phyloP scores from a whole-genome alignment of 805 yeast genomes.

The Candida caryicola region DNA sequence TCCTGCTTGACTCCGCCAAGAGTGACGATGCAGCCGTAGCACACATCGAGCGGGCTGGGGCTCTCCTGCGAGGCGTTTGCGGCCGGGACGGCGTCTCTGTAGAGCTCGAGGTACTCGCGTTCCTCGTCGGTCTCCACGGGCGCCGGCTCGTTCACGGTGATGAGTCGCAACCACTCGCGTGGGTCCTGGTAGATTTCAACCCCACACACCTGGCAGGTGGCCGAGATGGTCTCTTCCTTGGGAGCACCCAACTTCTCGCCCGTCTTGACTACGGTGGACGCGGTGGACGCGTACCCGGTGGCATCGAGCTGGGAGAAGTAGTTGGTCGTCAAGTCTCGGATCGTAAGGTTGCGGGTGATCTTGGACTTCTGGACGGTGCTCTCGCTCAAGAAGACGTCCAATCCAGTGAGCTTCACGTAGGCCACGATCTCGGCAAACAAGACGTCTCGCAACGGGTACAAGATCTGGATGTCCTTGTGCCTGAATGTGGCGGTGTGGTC shows the following conservation, averaged over 20 bases:
- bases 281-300: constrained; percentile 77
- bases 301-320: constrained; percentile 72
- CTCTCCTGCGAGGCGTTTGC: constrained; percentile 15
- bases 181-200: constrained; percentile 55
- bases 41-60: constrained; percentile 36
- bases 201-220: constrained; percentile 56
- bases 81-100: constrained; percentile 7
- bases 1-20: constrained; percentile 40
- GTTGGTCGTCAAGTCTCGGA: constrained; percentile 71
- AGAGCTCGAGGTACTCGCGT: constrained; percentile 22
- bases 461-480: constrained; percentile 37
- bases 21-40: constrained; percentile 76
- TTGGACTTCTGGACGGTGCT: constrained; percentile 25
- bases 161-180: constrained; percentile 61
- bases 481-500: constrained; percentile 35
- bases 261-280: constrained; percentile 88
- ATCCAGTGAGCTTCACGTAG: constrained; percentile 44
- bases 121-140: constrained; percentile 45
- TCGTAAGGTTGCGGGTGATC: constrained; percentile 70
- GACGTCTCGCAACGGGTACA: constrained; percentile 76
- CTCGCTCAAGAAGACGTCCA: constrained; percentile 31
- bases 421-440: constrained; percentile 63
- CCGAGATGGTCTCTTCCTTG: constrained; percentile 13
- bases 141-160: constrained; percentile 59
- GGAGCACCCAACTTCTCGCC: constrained; percentile 73